A percentile compares a stretch with the other conserved stretches of the same genome.
These are phyloP conservation scores for barrel medic (Medicago truncatula) DNA, from an alignment of 306 rosid species.

Conservation along the genomic window MtrunA17r5.0-ANR NC_053046.1:43595001-43595500, in stretches of 20 bases:
- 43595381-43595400: background rate
- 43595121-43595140: conserved; percentile 34
- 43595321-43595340: conserved; percentile 22
- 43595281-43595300: conserved; percentile 82
- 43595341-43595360: conserved; percentile 26
- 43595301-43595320: conserved; percentile 96
- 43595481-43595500: too few relatives aligned
- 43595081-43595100: background rate
- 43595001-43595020: background rate
- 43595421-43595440: too few relatives aligned
- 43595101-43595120: conserved; percentile 38
- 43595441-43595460: background rate
- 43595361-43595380: conserved; percentile 7
- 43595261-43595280: conserved; percentile 92
- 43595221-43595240: conserved; percentile 67
- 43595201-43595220: conserved; percentile 52
- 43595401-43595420: too few relatives aligned
- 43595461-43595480: too few relatives aligned
- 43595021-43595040: conserved; percentile 8
- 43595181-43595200: conserved; percentile 84
- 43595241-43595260: conserved; percentile 91
- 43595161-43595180: conserved; percentile 99
- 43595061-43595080: background rate
- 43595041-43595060: background rate
- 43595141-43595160: conserved; percentile 80